Percentiles rank a stretch among this genome's conserved stretches.
Conservation (phyloP, 2,329 filamentous ascomycete species). For the Verticillium klebahnii region DNA sequence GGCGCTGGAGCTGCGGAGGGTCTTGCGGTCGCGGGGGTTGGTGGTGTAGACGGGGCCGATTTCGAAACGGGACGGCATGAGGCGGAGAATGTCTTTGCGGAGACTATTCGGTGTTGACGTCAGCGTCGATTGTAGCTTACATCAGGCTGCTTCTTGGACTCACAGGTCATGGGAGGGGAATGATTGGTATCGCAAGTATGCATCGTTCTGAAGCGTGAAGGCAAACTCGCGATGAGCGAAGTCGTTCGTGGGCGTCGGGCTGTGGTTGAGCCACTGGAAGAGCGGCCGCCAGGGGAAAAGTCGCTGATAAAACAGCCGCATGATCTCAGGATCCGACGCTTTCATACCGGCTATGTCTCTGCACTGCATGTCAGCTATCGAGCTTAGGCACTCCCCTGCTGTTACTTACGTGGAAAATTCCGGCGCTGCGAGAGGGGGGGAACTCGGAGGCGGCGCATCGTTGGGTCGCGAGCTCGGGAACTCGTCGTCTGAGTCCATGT, state of each 20-base stretch:
- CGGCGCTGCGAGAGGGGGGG: constrained; percentile 28
- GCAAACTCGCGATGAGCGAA: constrained; percentile 95
- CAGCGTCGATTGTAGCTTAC: background rate
- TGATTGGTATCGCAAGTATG: constrained; percentile 86
- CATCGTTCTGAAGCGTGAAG: constrained; percentile 88
- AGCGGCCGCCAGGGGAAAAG: constrained; percentile 92
- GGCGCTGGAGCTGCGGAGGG: constrained; percentile 69
- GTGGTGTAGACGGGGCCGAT: constrained; percentile 96
- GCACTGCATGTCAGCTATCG: background rate
- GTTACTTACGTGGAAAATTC: constrained; percentile 37
- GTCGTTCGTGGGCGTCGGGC: constrained; percentile 76
- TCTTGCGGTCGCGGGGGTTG: constrained; percentile 91
- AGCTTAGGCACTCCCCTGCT: background rate
- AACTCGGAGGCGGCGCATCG: constrained; percentile 33
- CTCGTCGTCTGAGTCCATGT: constrained; percentile 57
- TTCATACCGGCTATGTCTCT: constrained; percentile 32
- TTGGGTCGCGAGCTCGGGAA: constrained; percentile 47
- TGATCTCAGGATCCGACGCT: constrained; percentile 73
- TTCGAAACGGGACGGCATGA: constrained; percentile 92
- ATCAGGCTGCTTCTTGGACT: constrained; percentile 7
- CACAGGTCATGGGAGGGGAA: constrained; percentile 51
- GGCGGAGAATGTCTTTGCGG: constrained; percentile 82
- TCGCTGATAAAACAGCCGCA: constrained; percentile 92
- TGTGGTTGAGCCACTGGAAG: constrained; percentile 98
- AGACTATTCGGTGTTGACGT: constrained; percentile 44